phyloP scores from a whole-genome alignment of 2,329 filamentous ascomycete species.

The Penicillium psychrosexuale region DNA sequence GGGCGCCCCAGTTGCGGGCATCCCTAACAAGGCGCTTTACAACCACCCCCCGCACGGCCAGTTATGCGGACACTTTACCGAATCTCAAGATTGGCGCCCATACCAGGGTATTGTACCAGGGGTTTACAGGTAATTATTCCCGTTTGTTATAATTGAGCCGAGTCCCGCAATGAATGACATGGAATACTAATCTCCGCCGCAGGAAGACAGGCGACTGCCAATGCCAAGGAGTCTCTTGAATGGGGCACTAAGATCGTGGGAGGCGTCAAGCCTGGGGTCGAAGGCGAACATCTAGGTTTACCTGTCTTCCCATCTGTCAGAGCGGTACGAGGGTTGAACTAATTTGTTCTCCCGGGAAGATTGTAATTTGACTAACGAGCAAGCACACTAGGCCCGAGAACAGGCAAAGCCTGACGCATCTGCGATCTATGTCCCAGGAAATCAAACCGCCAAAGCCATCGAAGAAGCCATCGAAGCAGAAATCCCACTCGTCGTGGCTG shows the following conservation, averaged over 20 bases:
- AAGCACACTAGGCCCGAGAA: conserved; percentile 57
- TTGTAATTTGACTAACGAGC: not conserved
- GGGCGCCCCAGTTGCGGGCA: conserved; percentile 12
- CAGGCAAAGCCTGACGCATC: conserved; percentile 72
- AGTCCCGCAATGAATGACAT: not conserved
- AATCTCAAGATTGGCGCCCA: conserved; percentile 66
- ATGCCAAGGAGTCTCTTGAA: conserved; percentile 70
- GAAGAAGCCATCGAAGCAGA: conserved; percentile 78
- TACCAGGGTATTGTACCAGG: conserved; percentile 67
- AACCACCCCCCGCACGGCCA: conserved; percentile 26
- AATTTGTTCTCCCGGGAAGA: not conserved
- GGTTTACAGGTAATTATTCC: conserved; percentile 58
- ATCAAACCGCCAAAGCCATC: conserved; percentile 68
- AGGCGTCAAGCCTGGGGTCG: conserved; percentile 68
- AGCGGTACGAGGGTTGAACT: conserved; percentile 41
- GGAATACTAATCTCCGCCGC: conserved; percentile 5
- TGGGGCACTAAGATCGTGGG: conserved; percentile 81
- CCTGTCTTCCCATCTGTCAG: conserved; percentile 68
- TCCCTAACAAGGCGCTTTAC: conserved; percentile 29
- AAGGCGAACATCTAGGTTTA: conserved; percentile 68
- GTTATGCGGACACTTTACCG: conserved; percentile 60
- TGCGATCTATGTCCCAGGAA: conserved; percentile 75
- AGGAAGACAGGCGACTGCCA: conserved; percentile 59
- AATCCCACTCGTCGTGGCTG: conserved; percentile 72
- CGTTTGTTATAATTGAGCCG: not conserved